Percentiles rank a stretch among this genome's conserved stretches.
Evolutionary conservation across 2,329 filamentous ascomycete species (phyloP).

Genomic region (Aspergillus sp.): DNA sequence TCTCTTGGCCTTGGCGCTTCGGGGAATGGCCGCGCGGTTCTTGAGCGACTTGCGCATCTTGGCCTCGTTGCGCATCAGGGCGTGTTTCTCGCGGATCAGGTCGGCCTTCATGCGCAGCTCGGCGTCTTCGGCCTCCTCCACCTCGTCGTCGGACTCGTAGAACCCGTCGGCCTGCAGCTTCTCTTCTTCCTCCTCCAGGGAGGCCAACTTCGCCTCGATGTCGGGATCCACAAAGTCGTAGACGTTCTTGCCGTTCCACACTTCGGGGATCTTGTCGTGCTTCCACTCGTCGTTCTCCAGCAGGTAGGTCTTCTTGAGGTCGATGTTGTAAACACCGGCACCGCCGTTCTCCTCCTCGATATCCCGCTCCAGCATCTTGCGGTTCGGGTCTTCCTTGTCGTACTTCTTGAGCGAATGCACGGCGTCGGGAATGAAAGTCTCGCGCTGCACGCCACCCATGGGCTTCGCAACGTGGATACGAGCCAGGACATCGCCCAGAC

Average conservation of each 20-base stretch:
- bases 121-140: constrained; percentile 85
- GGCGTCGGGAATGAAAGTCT: constrained; percentile 86
- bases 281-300: constrained; percentile 92
- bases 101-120: constrained; percentile 90
- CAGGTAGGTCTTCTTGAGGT: constrained; percentile 84
- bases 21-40: constrained; percentile 91
- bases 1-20: constrained; percentile 75
- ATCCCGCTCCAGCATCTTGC: constrained; percentile 77
- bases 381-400: constrained; percentile 82
- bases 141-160: constrained; percentile 81
- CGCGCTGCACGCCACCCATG: constrained; percentile 72
- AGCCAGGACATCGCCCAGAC: constrained; percentile 85
- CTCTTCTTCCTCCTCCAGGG: constrained; percentile 94
- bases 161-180: constrained; percentile 86
- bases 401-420: constrained; percentile 81
- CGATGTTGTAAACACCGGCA: constrained; percentile 92
- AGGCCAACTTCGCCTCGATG: constrained; percentile 87
- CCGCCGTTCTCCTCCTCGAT: constrained; percentile 90
- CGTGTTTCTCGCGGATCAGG: constrained; percentile 90
- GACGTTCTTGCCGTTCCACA: constrained; percentile 94
- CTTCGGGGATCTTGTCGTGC: constrained; percentile 90
- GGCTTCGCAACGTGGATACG: constrained; percentile 97
- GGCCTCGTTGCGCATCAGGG: constrained; percentile 88
- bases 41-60: constrained; percentile 96
- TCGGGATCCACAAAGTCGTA: constrained; percentile 97